Conservation (phyloP, 2,329 filamentous ascomycete species). For the Zasmidium angulare region DNA sequence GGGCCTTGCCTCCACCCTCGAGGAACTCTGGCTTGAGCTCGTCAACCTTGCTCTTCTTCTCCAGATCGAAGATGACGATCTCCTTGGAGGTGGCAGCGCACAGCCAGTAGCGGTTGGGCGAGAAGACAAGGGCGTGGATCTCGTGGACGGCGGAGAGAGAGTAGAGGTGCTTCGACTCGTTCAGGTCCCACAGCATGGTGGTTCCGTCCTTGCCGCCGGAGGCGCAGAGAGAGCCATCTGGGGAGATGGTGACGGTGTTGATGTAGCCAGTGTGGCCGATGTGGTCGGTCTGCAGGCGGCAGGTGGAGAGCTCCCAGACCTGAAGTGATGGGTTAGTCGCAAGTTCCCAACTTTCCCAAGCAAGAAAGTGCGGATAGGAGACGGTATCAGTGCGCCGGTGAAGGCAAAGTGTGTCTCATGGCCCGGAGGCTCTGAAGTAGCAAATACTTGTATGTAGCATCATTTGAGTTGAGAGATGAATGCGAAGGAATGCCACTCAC, state of each 20-base stretch:
- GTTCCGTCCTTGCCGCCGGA: constrained; percentile 99
- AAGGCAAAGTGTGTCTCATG: constrained; percentile 82
- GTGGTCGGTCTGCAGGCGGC: constrained; percentile 99
- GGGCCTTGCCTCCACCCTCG: constrained; percentile 96
- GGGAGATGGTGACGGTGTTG: constrained; percentile 99
- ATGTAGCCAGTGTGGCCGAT: constrained; percentile 99
- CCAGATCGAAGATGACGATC: constrained; percentile 99
- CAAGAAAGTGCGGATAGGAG: background rate
- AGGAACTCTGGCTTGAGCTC: constrained; percentile 99
- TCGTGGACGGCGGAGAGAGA: constrained; percentile 98
- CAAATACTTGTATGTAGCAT: constrained; percentile 98
- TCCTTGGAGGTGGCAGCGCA: constrained; percentile 94
- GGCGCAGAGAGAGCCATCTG: constrained; percentile 97
- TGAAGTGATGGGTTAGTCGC: constrained; percentile 40
- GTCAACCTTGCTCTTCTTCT: constrained; percentile 99
- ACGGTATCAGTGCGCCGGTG: constrained; percentile 78
- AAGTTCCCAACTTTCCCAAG: background rate
- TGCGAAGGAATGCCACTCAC: constrained; percentile 57
- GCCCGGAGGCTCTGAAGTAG: constrained; percentile 99
- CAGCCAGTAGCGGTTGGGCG: constrained; percentile 99
- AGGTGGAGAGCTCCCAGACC: constrained; percentile 99
- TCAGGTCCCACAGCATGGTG: constrained; percentile 99
- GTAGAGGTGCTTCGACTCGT: constrained; percentile 99
- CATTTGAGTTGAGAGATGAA: constrained; percentile 57
- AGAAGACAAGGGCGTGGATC: constrained; percentile 99